Conservation (phyloP, 1,139 yeast species). For the Taphrina populina region DNA sequence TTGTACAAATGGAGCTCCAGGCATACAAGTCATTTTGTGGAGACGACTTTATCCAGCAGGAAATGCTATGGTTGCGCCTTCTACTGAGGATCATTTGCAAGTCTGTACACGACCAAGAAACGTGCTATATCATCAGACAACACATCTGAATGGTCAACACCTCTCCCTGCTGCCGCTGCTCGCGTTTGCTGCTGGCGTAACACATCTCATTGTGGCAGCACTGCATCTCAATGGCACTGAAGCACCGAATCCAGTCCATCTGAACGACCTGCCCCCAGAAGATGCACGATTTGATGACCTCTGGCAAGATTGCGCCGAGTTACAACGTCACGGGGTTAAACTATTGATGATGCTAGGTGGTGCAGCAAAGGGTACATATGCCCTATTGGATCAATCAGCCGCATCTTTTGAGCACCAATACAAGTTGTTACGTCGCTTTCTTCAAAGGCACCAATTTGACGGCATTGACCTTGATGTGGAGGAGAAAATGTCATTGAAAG, state of each 20-base stretch:
- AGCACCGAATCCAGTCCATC: not conserved
- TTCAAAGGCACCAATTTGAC: not conserved
- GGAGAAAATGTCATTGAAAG: conserved; percentile 18
- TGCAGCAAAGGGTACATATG: conserved; percentile 22
- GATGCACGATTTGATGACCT: conserved; percentile 1
- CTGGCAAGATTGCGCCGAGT: conserved; percentile 12
- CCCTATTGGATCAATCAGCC: conserved; percentile 2
- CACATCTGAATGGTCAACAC: conserved; percentile 9
- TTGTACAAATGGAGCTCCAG: no score
- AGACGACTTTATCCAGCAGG: no score
- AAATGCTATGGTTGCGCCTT: no score
- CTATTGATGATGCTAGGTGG: conserved; percentile 28
- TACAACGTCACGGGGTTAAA: conserved; percentile 6
- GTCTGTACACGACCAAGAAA: no score
- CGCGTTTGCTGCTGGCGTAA: not conserved
- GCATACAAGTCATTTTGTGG: no score
- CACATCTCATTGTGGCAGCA: conserved; percentile 20
- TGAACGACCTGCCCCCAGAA: conserved; percentile 11
- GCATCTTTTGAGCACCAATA: conserved; percentile 8
- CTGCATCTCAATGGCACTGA: conserved; percentile 14
- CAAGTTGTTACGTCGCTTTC: not conserved
- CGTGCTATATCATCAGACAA: conserved; percentile 26
- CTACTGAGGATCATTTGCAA: no score
- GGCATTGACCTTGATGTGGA: conserved; percentile 29
- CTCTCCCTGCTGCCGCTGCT: conserved; percentile 5